Evolutionary conservation across 139 green algal genomes (phyloP), one percentile per base, ranked within the genome.

Genomic region (Micromonas commoda): DNA sequence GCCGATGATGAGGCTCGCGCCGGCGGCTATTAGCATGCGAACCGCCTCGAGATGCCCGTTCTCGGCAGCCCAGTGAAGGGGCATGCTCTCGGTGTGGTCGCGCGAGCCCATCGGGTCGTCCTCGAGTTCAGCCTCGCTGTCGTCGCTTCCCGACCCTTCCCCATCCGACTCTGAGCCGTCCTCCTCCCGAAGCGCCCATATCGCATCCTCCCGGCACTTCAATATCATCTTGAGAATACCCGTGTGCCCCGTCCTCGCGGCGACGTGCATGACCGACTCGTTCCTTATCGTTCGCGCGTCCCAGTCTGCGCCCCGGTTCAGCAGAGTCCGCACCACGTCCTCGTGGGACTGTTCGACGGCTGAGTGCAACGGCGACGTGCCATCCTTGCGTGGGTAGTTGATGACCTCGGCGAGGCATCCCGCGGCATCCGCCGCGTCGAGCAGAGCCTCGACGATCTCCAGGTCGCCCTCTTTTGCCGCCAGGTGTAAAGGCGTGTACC

Each of bases 31-130:
- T 9, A 73, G 66, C 16, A 57, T 13, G 5, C 51, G 5, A 16
- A 73, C 31, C 28, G 21, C 13, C 66, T 31, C 33, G 20, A 73
- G 24, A 23, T 53, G 31, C 21, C 66, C 66, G 66, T 45, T 20
- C 66, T 73, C 66, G 20, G 20, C 16, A 5, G 66, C 66, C 66
- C 66, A 73, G 66, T 73, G 66, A 5, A 73, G 32, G 26, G 66
- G 32, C 66, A 21, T 73, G 21, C 24, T 39, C 31, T 51, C 66
- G 21, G 28, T 73, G 66, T 5, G 23, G 66, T 73, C 45, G 9
- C 45, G 9, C 45, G 45, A 9, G 45, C 16, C 20, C 20, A 51
- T 5, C 32, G 66, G 32, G 32, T 73, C 66, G 32, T 28, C 24
- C 13, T 73, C 66, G 32, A 68, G 60, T 24, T 68, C 60, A 16